These are phyloP conservation scores for Didymosphaeria variabile DNA, from an alignment of 2,329 filamentous ascomycete genomes.

Conservation along the genomic window DNA sequence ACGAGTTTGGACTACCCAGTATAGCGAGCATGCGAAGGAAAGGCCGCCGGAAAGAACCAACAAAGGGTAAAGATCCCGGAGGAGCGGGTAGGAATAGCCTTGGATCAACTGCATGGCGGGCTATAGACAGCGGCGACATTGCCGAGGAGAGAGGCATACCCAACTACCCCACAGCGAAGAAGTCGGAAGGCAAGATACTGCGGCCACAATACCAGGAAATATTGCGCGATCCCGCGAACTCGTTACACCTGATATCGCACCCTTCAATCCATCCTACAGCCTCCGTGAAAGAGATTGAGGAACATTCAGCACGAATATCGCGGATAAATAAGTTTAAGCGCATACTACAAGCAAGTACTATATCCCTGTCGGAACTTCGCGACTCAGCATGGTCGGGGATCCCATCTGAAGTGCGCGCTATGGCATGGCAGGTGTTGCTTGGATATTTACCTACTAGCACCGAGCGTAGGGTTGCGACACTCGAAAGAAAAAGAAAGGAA, in stretches of 20 bases:
- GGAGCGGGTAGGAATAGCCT: conserved; percentile 33
- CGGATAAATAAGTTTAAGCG: conserved; percentile 99
- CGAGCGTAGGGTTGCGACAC: conserved; percentile 85
- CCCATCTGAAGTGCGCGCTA: conserved; percentile 92
- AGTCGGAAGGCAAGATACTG: conserved; percentile 92
- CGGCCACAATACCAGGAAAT: conserved; percentile 98
- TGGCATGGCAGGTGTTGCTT: conserved; percentile 97
- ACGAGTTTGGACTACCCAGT: conserved; percentile 94
- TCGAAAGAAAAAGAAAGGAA: conserved; percentile 95
- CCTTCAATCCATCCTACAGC: conserved; percentile 77
- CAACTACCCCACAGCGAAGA: conserved; percentile 87
- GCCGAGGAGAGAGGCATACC: conserved; percentile 86
- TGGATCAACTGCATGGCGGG: conserved; percentile 60
- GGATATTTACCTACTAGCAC: conserved; percentile 97
- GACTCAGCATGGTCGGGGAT: conserved; percentile 92
- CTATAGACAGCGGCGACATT: conserved; percentile 87
- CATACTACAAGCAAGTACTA: conserved; percentile 89
- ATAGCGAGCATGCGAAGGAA: conserved; percentile 90
- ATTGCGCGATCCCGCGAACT: conserved; percentile 84
- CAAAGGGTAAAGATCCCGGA: conserved; percentile 57
- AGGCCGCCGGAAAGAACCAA: conserved; percentile 57
- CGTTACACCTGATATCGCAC: conserved; percentile 92
- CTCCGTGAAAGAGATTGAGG: conserved; percentile 82
- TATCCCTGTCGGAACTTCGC: conserved; percentile 83
- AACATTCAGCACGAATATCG: conserved; percentile 84